Conservation (phyloP, 768 basidiomycete genomes). For the Hygrophorus pudorinus region DNA sequence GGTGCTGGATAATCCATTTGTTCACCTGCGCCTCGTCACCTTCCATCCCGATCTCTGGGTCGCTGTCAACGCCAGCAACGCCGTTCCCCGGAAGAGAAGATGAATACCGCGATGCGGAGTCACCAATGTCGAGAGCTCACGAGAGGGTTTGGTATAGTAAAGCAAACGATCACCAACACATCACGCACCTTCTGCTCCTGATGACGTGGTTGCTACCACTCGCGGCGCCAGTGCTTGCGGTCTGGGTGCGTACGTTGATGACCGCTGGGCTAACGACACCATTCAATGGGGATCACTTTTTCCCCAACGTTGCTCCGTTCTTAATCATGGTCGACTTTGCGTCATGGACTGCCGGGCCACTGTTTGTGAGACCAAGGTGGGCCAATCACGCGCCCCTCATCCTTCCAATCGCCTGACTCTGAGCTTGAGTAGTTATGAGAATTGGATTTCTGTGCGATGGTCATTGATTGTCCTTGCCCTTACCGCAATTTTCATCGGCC, state of each 20-base stretch:
- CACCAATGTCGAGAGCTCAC: not conserved
- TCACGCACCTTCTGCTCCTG: constrained; percentile 55
- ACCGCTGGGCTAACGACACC: constrained; percentile 73
- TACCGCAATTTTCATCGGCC: constrained; percentile 55
- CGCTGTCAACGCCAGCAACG: constrained; percentile 6
- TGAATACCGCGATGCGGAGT: too few relatives aligned
- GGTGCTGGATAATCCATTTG: constrained; percentile 73
- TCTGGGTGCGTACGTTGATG: constrained; percentile 82
- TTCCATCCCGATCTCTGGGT: constrained; percentile 8
- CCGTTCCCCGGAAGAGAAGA: not conserved
- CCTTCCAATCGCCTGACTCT: constrained; percentile 3
- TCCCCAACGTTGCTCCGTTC: constrained; percentile 54
- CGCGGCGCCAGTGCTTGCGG: constrained; percentile 65
- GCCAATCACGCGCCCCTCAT: constrained; percentile 6
- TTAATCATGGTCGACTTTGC: constrained; percentile 54
- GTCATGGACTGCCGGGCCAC: constrained; percentile 34
- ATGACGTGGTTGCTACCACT: constrained; percentile 79
- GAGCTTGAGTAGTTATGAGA: constrained; percentile 27
- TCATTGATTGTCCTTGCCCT: constrained; percentile 37
- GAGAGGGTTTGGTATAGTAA: not conserved
- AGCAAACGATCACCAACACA: constrained; percentile 35
- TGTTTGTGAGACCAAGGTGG: constrained; percentile 36
- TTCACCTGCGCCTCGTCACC: constrained; percentile 42
- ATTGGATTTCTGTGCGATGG: constrained; percentile 39
- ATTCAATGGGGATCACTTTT: constrained; percentile 75